These are phyloP conservation scores for Luvunga scandens DNA, from an alignment of 345 rosid genomes.

Conservation along the genomic window DNA sequence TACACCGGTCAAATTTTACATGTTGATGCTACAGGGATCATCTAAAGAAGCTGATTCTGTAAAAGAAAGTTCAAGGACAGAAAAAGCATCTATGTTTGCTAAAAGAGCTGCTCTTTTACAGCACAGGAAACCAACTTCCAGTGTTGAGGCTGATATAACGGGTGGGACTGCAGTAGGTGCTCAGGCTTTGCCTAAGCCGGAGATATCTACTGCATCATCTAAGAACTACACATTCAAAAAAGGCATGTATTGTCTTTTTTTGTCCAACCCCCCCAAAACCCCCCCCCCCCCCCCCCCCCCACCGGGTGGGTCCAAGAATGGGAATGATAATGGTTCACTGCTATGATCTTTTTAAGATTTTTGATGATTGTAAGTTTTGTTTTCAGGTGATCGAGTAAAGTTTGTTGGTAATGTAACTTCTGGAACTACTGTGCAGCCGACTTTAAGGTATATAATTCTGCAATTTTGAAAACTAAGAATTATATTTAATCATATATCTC, in stretches of 20 bases:
- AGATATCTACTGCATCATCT: constrained; percentile 90
- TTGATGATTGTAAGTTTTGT: constrained; percentile 20
- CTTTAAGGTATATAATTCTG: constrained; percentile 43
- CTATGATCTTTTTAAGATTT: constrained; percentile 12
- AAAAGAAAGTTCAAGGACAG: constrained; percentile 72
- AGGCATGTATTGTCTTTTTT: constrained; percentile 45
- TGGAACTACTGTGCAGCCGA: constrained; percentile 46
- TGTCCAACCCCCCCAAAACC: too few relatives aligned
- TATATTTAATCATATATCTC: not conserved
- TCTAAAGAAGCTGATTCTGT: constrained; percentile 62
- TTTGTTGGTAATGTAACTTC: constrained; percentile 54
- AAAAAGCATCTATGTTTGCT: constrained; percentile 60
- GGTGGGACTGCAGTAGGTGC: constrained; percentile 77
- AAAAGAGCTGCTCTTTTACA: constrained; percentile 61
- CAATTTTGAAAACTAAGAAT: not conserved
- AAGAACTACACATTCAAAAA: constrained; percentile 72
- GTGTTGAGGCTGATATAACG: constrained; percentile 90
- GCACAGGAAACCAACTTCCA: constrained; percentile 82
- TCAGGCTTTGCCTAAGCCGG: constrained; percentile 80
- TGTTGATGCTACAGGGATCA: constrained; percentile 43
- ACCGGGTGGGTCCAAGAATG: not conserved
- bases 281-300: too few relatives aligned
- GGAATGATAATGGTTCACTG: not conserved
- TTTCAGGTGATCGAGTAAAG: constrained; percentile 91
- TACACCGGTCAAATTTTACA: not conserved